phyloP scores from a whole-genome alignment of 202 grass and related monocot species.

The Hordeum pubiflorum region DNA sequence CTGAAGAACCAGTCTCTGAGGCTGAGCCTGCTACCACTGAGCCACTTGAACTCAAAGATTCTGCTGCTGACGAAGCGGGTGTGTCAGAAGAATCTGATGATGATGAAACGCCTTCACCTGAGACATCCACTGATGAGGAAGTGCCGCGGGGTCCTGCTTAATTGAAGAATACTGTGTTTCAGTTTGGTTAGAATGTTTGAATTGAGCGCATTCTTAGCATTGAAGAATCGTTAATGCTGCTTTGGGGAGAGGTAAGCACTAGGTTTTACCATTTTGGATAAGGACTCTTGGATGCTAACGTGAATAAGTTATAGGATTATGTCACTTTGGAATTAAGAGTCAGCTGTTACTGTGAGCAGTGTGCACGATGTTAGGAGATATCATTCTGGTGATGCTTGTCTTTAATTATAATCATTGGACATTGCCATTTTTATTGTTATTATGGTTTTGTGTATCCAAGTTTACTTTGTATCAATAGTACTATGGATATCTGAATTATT shows the following conservation, averaged over 20 bases:
- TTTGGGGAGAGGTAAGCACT: constrained; percentile 17
- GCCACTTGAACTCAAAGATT: constrained; percentile 20
- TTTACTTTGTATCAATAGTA: neutral
- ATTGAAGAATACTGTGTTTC: constrained; percentile 4
- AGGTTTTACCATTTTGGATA: neutral
- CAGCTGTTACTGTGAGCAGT: neutral
- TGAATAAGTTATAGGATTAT: neutral
- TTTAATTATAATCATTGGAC: neutral
- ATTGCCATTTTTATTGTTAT: neutral
- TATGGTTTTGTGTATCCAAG: neutral
- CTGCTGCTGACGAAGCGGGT: neutral
- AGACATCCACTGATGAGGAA: constrained; percentile 21
- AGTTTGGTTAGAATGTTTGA: constrained; percentile 18
- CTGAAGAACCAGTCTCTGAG: constrained; percentile 13
- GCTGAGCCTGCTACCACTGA: neutral
- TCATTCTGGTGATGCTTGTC: neutral
- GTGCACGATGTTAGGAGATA: constrained; percentile 2
- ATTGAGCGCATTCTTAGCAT: neutral
- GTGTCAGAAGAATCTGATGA: constrained; percentile 23
- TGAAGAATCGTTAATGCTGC: neutral
- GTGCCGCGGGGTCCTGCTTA: constrained; percentile 9
- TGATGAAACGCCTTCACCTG: neutral
- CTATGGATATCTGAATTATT: constrained; percentile 14
- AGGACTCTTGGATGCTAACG: constrained; percentile 19
- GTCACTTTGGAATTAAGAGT: constrained; percentile 7